Evolutionary conservation across 2,329 filamentous ascomycete genomes (phyloP), one percentile per base, ranked within the genome.

Genomic region (Paecilomyces sp.): DNA sequence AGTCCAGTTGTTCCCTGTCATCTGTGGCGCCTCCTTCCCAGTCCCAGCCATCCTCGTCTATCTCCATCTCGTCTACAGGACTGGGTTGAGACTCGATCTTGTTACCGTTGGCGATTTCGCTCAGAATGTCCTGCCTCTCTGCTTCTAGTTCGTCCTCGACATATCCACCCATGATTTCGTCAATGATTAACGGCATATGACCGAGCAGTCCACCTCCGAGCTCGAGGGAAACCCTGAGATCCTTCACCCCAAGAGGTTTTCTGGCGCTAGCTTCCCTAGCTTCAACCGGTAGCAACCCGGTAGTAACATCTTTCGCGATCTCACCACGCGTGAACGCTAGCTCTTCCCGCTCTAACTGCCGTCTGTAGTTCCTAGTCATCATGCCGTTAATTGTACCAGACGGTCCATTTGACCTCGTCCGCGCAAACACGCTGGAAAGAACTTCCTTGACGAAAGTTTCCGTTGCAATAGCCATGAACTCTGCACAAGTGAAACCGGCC

Each of bases 241-340:
- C 93, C 18, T 87, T 85, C 77, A 93, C 88, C 13, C 87, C 87
- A 1, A 97, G 76, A 0, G 90, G 85, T 5, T 86, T 84, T 47
- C 91, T 82, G 66, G 88, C 85, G 58, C 85, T 85, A 15, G 89
- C 87, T 57, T 88, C 88, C 70, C 89, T 91, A 2, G 89, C 85
- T 74, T 97, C 92, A 36, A 92, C 79, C 0, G 92, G 93, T 5
- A 97, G 77, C 30, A 96, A 76, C 1, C 92, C 92, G 55, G 84
- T 88, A 22, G 76, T 74, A 61, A 89, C 88, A 60, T 92, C 90
- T 65, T 90, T 83, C 18, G 83, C 79, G 1, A 95, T 73, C 66
- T 92, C 89, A 3, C 92, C 91, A n/a, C 85, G 82, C 50, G 86
- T 82, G 28, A 85, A 86, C 0, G 85, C 83, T 52, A 88, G 83